Evolutionary conservation across 2,329 filamentous ascomycete genomes (phyloP), one percentile per base, ranked within the genome.

Genomic region (Claviceps spartinae): DNA sequence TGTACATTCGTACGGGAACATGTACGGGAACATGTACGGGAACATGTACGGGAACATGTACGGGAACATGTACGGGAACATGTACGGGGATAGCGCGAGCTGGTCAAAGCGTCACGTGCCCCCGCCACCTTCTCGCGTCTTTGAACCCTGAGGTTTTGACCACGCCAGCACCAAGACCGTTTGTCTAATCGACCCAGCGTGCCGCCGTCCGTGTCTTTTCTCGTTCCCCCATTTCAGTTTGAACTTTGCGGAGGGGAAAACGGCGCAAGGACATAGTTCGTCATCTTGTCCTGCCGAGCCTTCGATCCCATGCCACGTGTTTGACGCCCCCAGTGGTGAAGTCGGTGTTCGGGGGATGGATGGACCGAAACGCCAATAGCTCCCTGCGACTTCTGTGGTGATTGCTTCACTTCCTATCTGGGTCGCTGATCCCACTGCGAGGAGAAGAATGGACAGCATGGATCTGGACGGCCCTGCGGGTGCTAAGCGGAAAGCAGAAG

Each of bases 401-500:
- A 8, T n/a, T 18, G 6, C 7, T 41, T n/a, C 9, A 8, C n/a
- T 18, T 42, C 40, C 16, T 41, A 2, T 9, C n/a, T 20, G 40
- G 9, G 18, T 42, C 40, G 40, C 18, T 4, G 2, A 4, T 20
- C 16, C 18, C 41, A 24, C 11, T 22, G 6, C 4, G 8, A 43
- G 20, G 20, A 41, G 30, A 24, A 41, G 11, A 11, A 53, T 54
- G 53, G 71, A 73, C 45, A 55, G 57, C 42, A 77, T 76, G 71
- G 72, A 75, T 41, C 50, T 74, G 47, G 70, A 74, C 54, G 61
- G 37, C 49, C 53, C 54, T 11, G 57, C 52, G 43, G 74, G 75
- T 50, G 69, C 63, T 52, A 79, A 79, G 64, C 67, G 76, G 45
- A 79, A 78, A 58, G 73, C 72, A 2, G 67, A 72, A 14, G 64